phyloP scores from a whole-genome alignment of 495 filamentous ascomycete species.

The Physcia stellaris region DNA sequence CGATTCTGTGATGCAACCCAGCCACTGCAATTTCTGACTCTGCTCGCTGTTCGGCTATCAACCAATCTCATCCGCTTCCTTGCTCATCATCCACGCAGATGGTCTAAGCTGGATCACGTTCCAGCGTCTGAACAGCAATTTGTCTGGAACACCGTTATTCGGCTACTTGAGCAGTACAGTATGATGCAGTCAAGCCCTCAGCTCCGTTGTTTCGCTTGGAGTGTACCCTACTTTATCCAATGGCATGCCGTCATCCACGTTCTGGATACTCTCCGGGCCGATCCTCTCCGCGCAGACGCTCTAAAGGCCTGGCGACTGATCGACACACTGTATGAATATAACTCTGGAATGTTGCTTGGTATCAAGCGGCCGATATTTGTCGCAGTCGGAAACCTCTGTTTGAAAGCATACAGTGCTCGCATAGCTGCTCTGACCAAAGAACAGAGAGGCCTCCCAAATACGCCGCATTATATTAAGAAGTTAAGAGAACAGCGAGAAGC shows the following conservation, averaged over 20 bases:
- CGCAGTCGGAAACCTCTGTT: constrained; percentile 20
- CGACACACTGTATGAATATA: constrained; percentile 12
- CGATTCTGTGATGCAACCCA: constrained; percentile 21
- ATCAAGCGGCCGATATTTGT: constrained; percentile 18
- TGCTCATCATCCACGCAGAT: constrained; percentile 18
- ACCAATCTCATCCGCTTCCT: constrained; percentile 13
- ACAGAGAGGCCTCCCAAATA: background rate
- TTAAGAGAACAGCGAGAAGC: constrained; percentile 15
- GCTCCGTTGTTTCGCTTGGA: constrained; percentile 16
- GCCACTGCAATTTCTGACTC: constrained; percentile 17
- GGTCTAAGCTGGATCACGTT: constrained; percentile 12
- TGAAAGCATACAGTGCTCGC: constrained; percentile 22
- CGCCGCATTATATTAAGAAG: constrained; percentile 15
- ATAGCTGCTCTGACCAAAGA: constrained; percentile 8
- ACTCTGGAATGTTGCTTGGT: constrained; percentile 16
- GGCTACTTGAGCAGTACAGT: constrained; percentile 18
- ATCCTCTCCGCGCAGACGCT: constrained; percentile 13
- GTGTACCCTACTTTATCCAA: constrained; percentile 15
- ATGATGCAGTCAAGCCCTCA: constrained; percentile 19
- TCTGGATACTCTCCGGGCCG: constrained; percentile 13
- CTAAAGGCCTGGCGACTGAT: constrained; percentile 18
- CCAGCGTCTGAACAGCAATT: constrained; percentile 13
- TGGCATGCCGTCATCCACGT: constrained; percentile 19
- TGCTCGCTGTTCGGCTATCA: constrained; percentile 11
- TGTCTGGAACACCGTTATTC: constrained; percentile 14